Evolutionary conservation across 2,329 filamentous ascomycete genomes (phyloP).

Genomic region (Lasiodiplodia citricola): DNA sequence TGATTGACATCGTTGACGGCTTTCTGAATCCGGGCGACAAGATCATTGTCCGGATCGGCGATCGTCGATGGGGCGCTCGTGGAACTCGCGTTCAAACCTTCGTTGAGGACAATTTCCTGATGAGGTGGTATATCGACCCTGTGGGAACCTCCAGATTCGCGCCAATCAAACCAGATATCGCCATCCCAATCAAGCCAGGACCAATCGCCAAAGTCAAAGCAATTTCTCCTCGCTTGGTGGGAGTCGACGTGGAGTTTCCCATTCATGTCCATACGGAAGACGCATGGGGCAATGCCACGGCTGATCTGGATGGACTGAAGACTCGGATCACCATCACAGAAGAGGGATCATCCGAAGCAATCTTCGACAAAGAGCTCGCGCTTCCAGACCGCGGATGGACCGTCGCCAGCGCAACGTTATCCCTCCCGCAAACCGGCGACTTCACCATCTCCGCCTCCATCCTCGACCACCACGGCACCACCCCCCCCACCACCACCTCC

Average conservation of each 20-base stretch:
- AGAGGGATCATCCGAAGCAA: neutral
- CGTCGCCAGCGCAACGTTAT: neutral
- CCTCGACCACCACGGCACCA: neutral
- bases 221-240: slow-evolving; percentile 31
- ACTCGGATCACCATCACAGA: neutral
- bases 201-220: slow-evolving; percentile 30
- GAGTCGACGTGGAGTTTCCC: neutral
- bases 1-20: slow-evolving; percentile 39
- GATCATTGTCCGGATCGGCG: slow-evolving; percentile 42
- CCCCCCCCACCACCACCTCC: neutral
- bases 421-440: neutral
- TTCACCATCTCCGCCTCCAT: neutral
- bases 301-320: slow-evolving; percentile 23
- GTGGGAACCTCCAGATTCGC: slow-evolving; percentile 45
- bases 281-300: slow-evolving; percentile 38
- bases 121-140: slow-evolving; percentile 47
- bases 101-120: slow-evolving; percentile 42
- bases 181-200: slow-evolving; percentile 33
- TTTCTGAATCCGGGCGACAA: slow-evolving; percentile 45
- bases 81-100: slow-evolving; percentile 45
- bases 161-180: slow-evolving; percentile 42
- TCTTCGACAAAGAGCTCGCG: neutral
- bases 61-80: slow-evolving; percentile 38
- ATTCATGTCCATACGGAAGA: slow-evolving; percentile 27
- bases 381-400: neutral